Evolutionary conservation across 176 grass and related monocot species (phyloP).

Genomic region (Oryza punctata): DNA sequence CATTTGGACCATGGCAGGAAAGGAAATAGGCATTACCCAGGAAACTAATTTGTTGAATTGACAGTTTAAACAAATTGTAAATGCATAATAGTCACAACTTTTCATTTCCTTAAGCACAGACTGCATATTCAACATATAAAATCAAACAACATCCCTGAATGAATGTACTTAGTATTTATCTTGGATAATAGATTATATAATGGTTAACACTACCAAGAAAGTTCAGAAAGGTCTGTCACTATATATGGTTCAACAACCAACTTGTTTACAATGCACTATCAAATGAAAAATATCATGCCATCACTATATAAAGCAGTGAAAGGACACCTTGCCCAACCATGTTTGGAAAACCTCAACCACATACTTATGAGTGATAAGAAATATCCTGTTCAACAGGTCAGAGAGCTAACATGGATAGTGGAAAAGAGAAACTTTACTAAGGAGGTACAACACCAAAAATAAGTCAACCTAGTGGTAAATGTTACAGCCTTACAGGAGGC

Average conservation of each 20-base stretch:
- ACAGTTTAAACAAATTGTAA: background rate
- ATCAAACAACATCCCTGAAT: background rate
- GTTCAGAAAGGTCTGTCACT: background rate
- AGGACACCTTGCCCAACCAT: background rate
- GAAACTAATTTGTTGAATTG: background rate
- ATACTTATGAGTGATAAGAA: background rate
- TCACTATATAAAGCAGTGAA: background rate
- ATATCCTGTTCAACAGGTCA: constrained; percentile 1
- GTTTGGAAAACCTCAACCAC: background rate
- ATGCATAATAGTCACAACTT: background rate
- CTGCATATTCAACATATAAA: background rate
- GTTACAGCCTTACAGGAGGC: background rate
- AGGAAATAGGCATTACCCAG: background rate
- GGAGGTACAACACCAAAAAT: background rate
- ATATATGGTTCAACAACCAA: background rate
- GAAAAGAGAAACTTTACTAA: background rate
- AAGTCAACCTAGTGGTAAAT: background rate
- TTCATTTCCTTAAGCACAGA: background rate
- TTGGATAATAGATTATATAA: background rate
- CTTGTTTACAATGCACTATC: background rate
- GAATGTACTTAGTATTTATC: background rate
- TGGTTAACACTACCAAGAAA: background rate
- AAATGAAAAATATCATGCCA: background rate
- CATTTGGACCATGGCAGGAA: constrained; percentile 4
- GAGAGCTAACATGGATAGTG: background rate